phyloP scores from a whole-genome alignment of 257 asterid species.

The Fraxinus cuspidata region DNA sequence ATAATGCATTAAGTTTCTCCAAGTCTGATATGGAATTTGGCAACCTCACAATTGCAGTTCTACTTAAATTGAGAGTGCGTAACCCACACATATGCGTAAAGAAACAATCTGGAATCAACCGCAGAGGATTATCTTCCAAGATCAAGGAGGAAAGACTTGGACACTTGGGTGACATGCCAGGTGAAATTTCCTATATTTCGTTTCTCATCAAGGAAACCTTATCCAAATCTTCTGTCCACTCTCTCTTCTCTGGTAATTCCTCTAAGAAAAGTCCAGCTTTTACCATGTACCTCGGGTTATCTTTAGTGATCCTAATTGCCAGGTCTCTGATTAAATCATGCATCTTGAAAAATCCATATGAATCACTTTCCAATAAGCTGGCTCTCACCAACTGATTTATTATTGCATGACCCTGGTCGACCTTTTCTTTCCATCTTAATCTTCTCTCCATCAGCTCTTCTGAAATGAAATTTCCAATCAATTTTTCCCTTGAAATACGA shows the following conservation, averaged over 20 bases:
- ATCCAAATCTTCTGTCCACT: conserved; percentile 14
- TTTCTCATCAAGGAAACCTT: neutral
- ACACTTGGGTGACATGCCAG: neutral
- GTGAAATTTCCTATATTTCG: neutral
- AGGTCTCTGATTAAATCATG: conserved; percentile 15
- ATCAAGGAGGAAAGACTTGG: conserved; percentile 17
- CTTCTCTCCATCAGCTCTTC: conserved; percentile 24
- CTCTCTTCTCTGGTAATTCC: neutral
- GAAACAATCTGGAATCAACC: neutral
- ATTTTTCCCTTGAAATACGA: neutral
- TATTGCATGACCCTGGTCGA: conserved; percentile 29
- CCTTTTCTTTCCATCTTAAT: neutral
- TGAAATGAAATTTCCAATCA: conserved; percentile 18
- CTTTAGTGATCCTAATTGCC: conserved; percentile 7
- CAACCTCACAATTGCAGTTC: neutral
- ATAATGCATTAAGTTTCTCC: conserved; percentile 16
- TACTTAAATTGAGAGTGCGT: neutral
- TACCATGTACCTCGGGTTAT: conserved; percentile 20
- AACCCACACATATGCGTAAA: conserved; percentile 3
- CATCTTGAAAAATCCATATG: neutral
- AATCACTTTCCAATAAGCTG: conserved; percentile 21
- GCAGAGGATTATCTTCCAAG: neutral
- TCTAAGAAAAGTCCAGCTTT: neutral
- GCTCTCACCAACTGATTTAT: conserved; percentile 22
- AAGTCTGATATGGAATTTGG: conserved; percentile 16